A percentile compares a stretch with the other conserved stretches of the same genome.
phyloP scores from a whole-genome alignment of 106 monocot species.

The Dendrobium huoshanense region DNA sequence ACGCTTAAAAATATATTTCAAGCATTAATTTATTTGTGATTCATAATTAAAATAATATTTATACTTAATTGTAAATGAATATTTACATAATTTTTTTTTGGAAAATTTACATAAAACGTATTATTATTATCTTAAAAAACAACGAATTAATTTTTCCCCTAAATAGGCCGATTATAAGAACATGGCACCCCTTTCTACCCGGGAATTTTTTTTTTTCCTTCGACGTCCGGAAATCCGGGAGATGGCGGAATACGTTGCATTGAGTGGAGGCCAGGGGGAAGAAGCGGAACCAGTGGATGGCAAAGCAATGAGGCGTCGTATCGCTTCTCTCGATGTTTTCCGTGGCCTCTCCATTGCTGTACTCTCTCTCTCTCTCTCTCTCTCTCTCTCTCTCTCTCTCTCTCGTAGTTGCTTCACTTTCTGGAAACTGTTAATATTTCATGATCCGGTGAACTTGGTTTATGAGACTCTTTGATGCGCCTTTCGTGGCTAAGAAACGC shows the following conservation, averaged over 20 bases:
- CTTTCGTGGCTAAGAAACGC: background rate
- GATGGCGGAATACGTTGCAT: constrained; percentile 38
- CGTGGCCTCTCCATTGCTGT: constrained; percentile 53
- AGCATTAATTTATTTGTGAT: too few species aligned
- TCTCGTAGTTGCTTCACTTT: background rate
- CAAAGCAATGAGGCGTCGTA: constrained; percentile 3
- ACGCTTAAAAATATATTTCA: too few species aligned
- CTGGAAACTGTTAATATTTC: background rate
- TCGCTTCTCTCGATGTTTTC: constrained; percentile 50
- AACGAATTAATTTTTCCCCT: too few species aligned
- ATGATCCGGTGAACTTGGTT: background rate
- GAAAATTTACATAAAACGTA: too few species aligned
- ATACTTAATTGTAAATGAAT: too few species aligned
- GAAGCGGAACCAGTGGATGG: background rate
- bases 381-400: background rate
- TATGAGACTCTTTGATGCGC: background rate
- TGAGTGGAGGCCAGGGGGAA: constrained; percentile 14
- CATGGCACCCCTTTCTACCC: background rate
- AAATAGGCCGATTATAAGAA: too few species aligned
- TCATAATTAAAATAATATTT: too few species aligned
- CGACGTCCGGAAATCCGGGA: background rate
- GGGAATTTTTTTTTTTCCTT: background rate
- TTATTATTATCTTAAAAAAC: too few species aligned
- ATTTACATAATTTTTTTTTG: too few species aligned
- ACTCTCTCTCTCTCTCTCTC: constrained; percentile 15